Percentiles rank a stretch among this genome's conserved stretches.
Evolutionary conservation across 2,329 filamentous ascomycete species (phyloP).

Genomic region (Chalara sp.): DNA sequence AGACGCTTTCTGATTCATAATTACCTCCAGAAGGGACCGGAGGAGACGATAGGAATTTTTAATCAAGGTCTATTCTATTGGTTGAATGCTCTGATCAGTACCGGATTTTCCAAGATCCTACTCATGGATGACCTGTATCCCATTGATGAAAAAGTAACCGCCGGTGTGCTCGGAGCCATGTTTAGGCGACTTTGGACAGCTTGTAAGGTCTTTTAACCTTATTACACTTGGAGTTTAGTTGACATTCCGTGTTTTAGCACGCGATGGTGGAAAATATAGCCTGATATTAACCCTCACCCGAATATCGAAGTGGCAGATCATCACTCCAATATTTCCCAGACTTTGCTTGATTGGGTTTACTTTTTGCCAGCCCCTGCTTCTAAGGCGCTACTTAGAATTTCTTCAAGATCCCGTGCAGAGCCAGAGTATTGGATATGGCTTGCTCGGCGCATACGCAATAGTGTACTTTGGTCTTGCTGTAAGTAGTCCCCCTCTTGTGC

Average conservation of each 20-base stretch:
- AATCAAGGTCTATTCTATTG: background rate
- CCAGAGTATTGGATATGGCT: conserved; percentile 10
- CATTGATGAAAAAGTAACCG: background rate
- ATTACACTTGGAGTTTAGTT: no score
- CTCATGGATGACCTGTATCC: background rate
- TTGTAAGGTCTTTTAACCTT: background rate
- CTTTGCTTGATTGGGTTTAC: conserved; percentile 13
- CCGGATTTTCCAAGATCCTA: background rate
- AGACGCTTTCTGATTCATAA: no score
- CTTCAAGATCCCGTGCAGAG: conserved; percentile 10
- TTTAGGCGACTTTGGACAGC: background rate
- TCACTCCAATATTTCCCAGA: conserved; percentile 10
- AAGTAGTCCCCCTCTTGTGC: background rate
- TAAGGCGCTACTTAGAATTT: conserved; percentile 10
- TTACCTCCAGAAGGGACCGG: background rate
- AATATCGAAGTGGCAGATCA: conserved; percentile 1
- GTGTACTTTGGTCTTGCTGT: conserved; percentile 15
- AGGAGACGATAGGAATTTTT: background rate
- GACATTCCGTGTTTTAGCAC: no score
- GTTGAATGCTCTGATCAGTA: background rate
- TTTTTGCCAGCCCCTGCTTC: conserved; percentile 16
- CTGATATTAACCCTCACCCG: background rate
- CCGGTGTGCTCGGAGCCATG: background rate
- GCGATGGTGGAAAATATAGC: no score
- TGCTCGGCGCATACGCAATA: conserved; percentile 13